Evolutionary conservation across 495 filamentous ascomycete genomes (phyloP), one percentile per base, ranked within the genome.

Genomic region (Trichoderma reesei): DNA sequence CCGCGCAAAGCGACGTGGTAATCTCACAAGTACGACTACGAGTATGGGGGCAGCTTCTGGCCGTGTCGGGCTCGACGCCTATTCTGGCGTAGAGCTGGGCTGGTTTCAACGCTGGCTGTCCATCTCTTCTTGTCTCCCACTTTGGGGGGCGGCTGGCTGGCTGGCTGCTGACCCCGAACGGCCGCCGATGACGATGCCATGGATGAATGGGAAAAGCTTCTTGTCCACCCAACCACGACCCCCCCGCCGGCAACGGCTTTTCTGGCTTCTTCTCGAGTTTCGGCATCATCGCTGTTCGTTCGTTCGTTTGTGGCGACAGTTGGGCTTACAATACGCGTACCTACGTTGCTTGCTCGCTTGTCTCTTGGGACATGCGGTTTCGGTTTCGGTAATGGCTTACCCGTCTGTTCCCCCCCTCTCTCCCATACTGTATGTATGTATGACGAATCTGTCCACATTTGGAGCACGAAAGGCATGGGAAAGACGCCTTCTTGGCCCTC

Each of bases 1-100:
- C 51, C 51, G 51, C 51, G 51, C 20, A 56, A 56, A 56, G 51
- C 51, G 51, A 56, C 51, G 51, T 33, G 51, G 51, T 56, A 48
- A n/a, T n/a, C n/a, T n/a, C n/a, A n/a, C n/a, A n/a, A n/a, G n/a
- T n/a, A n/a, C n/a, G n/a, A n/a, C n/a, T n/a, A n/a, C n/a, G n/a
- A n/a, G n/a, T 33, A 10, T 56, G 20, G 8, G 20, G 20, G n/a
- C n/a, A n/a, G n/a, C n/a, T 26, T 56, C 51, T 13, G 51, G 16
- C 34, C 20, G 26, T 56, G 51, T 56, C 51, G 51, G 51, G 51
- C 51, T 56, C 51, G 31, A 14, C 13, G 51, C 51, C 51, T 56
- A 34, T 56, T 56, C 20, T 34, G 31, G 31, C 20, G 51, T 56
- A 56, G 51, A 34, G 51, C 51, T 56, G 51, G 8, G n/a, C n/a